A percentile compares a stretch with the other conserved stretches of the same genome.
phyloP scores from a whole-genome alignment of 805 yeast species.

The Sugiyamaella lignohabitans region DNA sequence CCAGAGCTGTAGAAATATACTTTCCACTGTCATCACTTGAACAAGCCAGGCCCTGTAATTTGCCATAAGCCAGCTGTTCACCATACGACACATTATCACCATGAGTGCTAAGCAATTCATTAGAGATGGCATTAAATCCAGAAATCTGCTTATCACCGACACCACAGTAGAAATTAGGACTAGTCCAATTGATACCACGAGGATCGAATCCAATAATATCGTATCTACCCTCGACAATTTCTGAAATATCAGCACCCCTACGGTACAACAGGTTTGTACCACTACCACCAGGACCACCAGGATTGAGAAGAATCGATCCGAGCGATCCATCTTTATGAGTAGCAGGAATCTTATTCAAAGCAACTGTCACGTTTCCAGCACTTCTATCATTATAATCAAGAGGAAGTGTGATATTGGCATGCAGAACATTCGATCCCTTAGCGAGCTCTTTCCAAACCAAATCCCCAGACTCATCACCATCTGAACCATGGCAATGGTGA shows the following conservation, averaged over 20 bases:
- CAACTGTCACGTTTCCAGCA: conserved; percentile 11
- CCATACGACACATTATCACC: conserved; percentile 16
- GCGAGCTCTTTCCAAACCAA: background rate
- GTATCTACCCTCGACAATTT: conserved; percentile 12
- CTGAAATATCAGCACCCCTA: conserved; percentile 12
- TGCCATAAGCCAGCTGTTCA: conserved; percentile 8
- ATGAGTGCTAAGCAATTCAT: conserved; percentile 1
- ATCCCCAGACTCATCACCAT: too few relatives aligned
- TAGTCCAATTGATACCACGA: conserved; percentile 21
- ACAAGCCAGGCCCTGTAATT: conserved; percentile 16
- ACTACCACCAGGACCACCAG: conserved; percentile 26
- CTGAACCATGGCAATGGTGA: too few relatives aligned
- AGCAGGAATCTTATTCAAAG: conserved; percentile 13
- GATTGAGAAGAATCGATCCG: conserved; percentile 22
- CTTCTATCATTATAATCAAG: conserved; percentile 10
- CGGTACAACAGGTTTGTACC: conserved; percentile 14
- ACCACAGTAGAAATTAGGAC: conserved; percentile 17
- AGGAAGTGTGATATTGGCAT: conserved; percentile 7
- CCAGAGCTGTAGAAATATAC: conserved; percentile 20
- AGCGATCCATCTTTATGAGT: conserved; percentile 14
- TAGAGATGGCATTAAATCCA: background rate
- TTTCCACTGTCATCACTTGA: conserved; percentile 9
- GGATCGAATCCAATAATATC: conserved; percentile 24
- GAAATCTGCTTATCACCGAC: conserved; percentile 1
- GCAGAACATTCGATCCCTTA: conserved; percentile 2